phyloP scores from a whole-genome alignment of 441 rosid species.

The Kokia cookei region DNA sequence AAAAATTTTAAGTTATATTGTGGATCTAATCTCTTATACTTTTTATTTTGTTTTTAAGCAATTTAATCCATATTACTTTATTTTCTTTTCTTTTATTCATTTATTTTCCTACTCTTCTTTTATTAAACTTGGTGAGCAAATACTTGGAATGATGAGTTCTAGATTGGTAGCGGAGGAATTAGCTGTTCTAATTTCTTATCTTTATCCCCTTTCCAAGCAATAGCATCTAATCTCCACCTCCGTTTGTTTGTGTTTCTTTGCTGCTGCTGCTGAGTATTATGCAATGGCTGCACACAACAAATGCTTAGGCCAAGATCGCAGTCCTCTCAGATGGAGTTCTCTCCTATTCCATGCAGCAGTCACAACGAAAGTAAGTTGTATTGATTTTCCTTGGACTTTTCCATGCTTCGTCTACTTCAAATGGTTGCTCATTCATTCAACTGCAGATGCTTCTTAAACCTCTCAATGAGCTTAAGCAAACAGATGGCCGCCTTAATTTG shows the following conservation, averaged over 20 bases:
- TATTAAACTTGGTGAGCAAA: too few relatives aligned
- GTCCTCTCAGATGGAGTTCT: conserved; percentile 62
- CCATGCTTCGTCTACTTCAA: not conserved
- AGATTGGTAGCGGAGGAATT: not conserved
- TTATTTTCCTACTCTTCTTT: too few relatives aligned
- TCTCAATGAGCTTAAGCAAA: conserved; percentile 64
- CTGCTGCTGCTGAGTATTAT: conserved; percentile 47
- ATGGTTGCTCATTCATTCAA: not conserved
- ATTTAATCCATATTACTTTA: too few relatives aligned
- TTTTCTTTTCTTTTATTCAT: too few relatives aligned
- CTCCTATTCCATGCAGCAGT: conserved; percentile 44
- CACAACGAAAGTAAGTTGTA: conserved; percentile 58
- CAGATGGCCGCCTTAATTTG: conserved; percentile 65
- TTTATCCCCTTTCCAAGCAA: not conserved
- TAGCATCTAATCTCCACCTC: not conserved
- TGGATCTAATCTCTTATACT: too few relatives aligned
- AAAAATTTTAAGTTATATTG: too few relatives aligned
- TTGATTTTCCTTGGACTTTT: not conserved
- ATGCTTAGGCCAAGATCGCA: conserved; percentile 73
- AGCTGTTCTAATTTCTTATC: not conserved
- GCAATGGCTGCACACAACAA: conserved; percentile 67
- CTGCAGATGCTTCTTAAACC: conserved; percentile 81
- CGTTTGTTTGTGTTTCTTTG: not conserved
- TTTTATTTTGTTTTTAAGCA: too few relatives aligned
- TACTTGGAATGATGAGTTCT: too few relatives aligned